Evolutionary conservation across 495 filamentous ascomycete genomes (phyloP).

Genomic region (Penicillium simplicissimum): DNA sequence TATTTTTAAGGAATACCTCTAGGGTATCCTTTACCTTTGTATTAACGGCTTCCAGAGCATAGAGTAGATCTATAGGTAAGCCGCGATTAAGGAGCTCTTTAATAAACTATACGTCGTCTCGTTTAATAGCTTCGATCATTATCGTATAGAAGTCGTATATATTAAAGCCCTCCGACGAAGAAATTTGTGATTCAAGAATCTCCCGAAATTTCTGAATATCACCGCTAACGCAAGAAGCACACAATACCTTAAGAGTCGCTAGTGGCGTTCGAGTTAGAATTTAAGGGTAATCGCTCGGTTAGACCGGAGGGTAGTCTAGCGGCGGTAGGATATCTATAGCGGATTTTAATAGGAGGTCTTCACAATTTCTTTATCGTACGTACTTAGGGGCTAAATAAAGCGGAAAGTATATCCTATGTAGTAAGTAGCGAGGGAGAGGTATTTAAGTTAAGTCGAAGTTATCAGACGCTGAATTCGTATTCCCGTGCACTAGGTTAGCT

Average conservation of each 20-base stretch:
- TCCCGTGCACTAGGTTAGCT: too few relatives aligned
- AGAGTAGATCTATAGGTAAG: conserved; percentile 10
- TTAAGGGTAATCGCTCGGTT: conserved; percentile 17
- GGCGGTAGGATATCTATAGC: conserved; percentile 20
- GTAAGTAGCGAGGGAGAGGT: too few relatives aligned
- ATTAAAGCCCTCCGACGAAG: conserved; percentile 13
- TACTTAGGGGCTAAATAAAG: neutral
- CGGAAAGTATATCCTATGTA: neutral
- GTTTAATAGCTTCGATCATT: conserved; percentile 21
- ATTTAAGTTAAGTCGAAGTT: too few relatives aligned
- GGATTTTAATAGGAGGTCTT: neutral
- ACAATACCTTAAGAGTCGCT: neutral
- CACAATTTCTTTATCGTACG: too few relatives aligned
- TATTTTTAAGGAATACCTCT: conserved; percentile 8
- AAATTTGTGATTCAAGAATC: conserved; percentile 16
- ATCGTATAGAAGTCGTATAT: conserved; percentile 20
- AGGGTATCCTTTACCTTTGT: conserved; percentile 15
- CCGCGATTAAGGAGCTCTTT: conserved; percentile 21
- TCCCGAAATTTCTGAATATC: conserved; percentile 19
- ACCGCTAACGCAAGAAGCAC: neutral
- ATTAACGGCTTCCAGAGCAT: conserved; percentile 13
- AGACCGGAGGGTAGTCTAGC: conserved; percentile 17
- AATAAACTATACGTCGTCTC: conserved; percentile 12
- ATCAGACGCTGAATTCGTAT: too few relatives aligned
- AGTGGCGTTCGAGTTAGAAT: neutral